Evolutionary conservation across 2,329 filamentous ascomycete species (phyloP).

Genomic region (Botryotinia globosa): DNA sequence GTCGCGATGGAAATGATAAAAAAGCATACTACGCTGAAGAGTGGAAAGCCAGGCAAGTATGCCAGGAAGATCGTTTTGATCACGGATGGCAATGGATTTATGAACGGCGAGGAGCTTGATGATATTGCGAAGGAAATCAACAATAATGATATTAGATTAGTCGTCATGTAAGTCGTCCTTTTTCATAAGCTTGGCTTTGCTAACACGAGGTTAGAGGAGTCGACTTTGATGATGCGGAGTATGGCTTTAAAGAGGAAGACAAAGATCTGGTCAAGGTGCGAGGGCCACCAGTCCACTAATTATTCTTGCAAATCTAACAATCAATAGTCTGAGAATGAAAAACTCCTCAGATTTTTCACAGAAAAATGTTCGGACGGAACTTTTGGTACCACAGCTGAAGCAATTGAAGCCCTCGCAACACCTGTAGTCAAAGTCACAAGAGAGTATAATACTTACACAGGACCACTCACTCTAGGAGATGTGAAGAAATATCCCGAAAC

Average conservation of each 20-base stretch:
- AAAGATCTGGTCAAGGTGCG: slow-evolving; percentile 68
- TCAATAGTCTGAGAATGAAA: slow-evolving; percentile 66
- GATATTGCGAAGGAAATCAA: slow-evolving; percentile 70
- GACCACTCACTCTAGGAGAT: slow-evolving; percentile 76
- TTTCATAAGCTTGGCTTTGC: slow-evolving; percentile 8
- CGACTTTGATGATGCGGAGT: slow-evolving; percentile 90
- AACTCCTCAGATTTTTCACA: slow-evolving; percentile 60
- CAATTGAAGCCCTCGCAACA: slow-evolving; percentile 73
- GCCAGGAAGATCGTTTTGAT: slow-evolving; percentile 77
- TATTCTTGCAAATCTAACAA: slow-evolving; percentile 26
- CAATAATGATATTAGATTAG: slow-evolving; percentile 71
- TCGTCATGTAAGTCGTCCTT: slow-evolving; percentile 63
- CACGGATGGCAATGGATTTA: slow-evolving; percentile 72
- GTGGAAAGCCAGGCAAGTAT: slow-evolving; percentile 60
- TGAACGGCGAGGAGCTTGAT: slow-evolving; percentile 69
- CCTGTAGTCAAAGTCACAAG: slow-evolving; percentile 74
- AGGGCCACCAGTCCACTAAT: background rate
- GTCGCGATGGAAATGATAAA: slow-evolving; percentile 85
- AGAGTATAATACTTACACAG: slow-evolving; percentile 76
- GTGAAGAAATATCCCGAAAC: slow-evolving; percentile 63
- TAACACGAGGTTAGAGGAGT: slow-evolving; percentile 60
- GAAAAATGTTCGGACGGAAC: slow-evolving; percentile 65
- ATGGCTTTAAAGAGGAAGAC: slow-evolving; percentile 86
- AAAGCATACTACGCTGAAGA: slow-evolving; percentile 66
- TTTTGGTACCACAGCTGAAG: slow-evolving; percentile 83